Percentiles rank a stretch among this genome's conserved stretches.
Evolutionary conservation across 768 basidiomycete genomes (phyloP).

Genomic region (Lentinula lateritia): DNA sequence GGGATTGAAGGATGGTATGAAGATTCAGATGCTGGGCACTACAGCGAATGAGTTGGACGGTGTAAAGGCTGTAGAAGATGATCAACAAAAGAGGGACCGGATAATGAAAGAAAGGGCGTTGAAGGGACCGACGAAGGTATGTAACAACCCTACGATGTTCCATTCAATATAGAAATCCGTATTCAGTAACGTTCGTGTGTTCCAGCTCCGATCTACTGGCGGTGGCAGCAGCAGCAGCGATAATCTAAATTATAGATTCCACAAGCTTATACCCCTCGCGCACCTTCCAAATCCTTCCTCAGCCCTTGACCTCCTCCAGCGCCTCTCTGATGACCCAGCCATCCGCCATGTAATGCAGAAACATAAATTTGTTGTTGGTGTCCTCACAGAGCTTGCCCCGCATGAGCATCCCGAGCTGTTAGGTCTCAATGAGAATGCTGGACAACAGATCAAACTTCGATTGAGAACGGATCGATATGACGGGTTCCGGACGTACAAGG

Average conservation of each 20-base stretch:
- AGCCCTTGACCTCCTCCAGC: slow-evolving; percentile 49
- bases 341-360: slow-evolving; percentile 66
- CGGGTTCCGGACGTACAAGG: slow-evolving; percentile 62
- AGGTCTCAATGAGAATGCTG: slow-evolving; percentile 61
- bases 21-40: slow-evolving; percentile 67
- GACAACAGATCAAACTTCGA: slow-evolving; percentile 61
- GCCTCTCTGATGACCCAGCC: slow-evolving; percentile 64
- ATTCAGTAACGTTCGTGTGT: background rate
- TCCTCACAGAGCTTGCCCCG: slow-evolving; percentile 74
- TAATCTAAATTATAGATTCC: slow-evolving; percentile 53
- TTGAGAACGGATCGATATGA: slow-evolving; percentile 67
- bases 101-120: slow-evolving; percentile 55
- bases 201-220: slow-evolving; percentile 55
- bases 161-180: background rate
- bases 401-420: slow-evolving; percentile 68
- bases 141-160: slow-evolving; percentile 1
- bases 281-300: slow-evolving; percentile 61
- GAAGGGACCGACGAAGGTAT: slow-evolving; percentile 55
- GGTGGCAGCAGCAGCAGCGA: slow-evolving; percentile 22
- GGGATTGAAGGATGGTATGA: slow-evolving; percentile 61
- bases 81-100: slow-evolving; percentile 49
- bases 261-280: slow-evolving; percentile 52
- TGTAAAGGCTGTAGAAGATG: slow-evolving; percentile 50
- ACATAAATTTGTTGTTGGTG: slow-evolving; percentile 62
- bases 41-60: slow-evolving; percentile 53